phyloP scores from a whole-genome alignment of 1,139 yeast species.

The Taiozyma sp. region DNA sequence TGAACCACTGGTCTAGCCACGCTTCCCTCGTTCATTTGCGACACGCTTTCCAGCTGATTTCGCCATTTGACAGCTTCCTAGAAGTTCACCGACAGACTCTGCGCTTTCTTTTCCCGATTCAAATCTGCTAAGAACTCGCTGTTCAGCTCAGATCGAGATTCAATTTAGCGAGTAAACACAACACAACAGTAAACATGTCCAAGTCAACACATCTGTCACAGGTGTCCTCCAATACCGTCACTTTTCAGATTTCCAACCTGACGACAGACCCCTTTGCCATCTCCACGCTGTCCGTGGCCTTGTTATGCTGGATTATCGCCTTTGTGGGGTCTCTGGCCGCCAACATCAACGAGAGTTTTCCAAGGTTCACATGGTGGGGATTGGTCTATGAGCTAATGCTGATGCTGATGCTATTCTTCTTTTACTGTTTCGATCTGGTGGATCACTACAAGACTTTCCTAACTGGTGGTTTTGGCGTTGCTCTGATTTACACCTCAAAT shows the following conservation, averaged over 20 bases:
- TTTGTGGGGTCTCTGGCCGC: slow-evolving; percentile 80
- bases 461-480: slow-evolving; percentile 34
- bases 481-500: slow-evolving; percentile 79
- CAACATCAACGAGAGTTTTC: slow-evolving; percentile 43
- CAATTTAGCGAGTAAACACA: neutral
- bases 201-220: neutral
- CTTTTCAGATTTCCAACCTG: slow-evolving; percentile 39
- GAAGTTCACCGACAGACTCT: neutral
- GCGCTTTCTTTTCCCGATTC: neutral
- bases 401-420: slow-evolving; percentile 46
- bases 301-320: slow-evolving; percentile 77
- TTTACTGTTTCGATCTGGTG: slow-evolving; percentile 63
- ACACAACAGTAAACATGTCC: neutral
- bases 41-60: neutral
- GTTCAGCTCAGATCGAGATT: neutral
- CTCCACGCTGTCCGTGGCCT: slow-evolving; percentile 55
- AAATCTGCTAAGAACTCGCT: neutral
- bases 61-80: neutral
- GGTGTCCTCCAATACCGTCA: neutral
- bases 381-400: slow-evolving; percentile 72
- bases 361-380: slow-evolving; percentile 97
- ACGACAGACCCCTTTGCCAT: slow-evolving; percentile 68
- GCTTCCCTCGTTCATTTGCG: neutral
- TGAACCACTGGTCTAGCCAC: neutral
- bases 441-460: slow-evolving; percentile 56